phyloP scores from a whole-genome alignment of 2,329 filamentous ascomycete genomes.

The Exophiala sideris region DNA sequence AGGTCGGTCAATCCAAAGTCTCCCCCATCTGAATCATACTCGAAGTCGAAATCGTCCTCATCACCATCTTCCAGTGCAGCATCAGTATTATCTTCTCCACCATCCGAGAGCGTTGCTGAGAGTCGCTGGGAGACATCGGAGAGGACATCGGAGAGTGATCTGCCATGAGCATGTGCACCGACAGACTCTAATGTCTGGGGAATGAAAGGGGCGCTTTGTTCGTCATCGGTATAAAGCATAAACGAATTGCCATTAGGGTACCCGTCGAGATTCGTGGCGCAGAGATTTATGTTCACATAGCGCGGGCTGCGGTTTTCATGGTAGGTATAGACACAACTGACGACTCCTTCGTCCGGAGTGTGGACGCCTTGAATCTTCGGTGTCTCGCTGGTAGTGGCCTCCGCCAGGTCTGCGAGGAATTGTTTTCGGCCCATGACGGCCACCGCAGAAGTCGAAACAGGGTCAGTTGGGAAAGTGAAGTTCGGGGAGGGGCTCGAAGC shows the following conservation, averaged over 20 bases:
- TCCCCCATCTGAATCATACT: conserved; percentile 35
- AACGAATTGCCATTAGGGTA: conserved; percentile 57
- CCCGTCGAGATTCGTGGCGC: conserved; percentile 51
- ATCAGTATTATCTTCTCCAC: neutral
- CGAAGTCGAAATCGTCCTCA: conserved; percentile 35
- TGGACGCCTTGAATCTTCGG: conserved; percentile 54
- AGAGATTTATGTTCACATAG: conserved; percentile 16
- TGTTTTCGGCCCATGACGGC: conserved; percentile 61
- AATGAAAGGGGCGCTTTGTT: conserved; percentile 32
- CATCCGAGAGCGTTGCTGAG: conserved; percentile 13
- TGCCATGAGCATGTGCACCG: conserved; percentile 30
- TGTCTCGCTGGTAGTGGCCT: conserved; percentile 38
- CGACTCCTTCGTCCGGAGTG: conserved; percentile 67
- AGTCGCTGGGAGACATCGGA: conserved; percentile 31
- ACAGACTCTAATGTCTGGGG: conserved; percentile 19
- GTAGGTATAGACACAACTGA: conserved; percentile 59
- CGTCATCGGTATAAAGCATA: conserved; percentile 45
- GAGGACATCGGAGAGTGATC: conserved; percentile 25
- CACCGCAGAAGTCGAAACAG: too few species aligned
- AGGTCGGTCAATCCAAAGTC: conserved; percentile 18
- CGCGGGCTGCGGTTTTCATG: conserved; percentile 8
- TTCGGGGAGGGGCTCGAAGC: too few species aligned
- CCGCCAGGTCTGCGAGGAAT: conserved; percentile 59
- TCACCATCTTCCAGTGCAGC: neutral
- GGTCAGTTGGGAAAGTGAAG: too few species aligned